Conservation (phyloP, 1,284 basidiomycete genomes). For the Marasmius tenuissimus region DNA sequence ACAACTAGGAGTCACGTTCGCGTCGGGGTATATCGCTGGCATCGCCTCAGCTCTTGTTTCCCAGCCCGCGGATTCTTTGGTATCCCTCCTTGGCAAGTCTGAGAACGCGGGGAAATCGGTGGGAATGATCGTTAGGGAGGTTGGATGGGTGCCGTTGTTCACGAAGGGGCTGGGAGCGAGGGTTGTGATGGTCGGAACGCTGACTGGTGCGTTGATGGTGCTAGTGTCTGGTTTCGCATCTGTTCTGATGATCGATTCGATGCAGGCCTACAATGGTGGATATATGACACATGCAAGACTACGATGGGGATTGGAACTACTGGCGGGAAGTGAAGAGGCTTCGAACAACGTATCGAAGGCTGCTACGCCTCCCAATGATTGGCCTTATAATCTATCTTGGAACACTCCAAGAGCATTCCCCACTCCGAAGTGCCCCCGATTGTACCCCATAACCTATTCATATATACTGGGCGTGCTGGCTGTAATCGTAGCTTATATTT, state of each 20-base stretch:
- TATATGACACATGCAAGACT: slow-evolving; percentile 79
- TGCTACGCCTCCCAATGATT: too few relatives aligned
- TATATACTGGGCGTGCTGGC: too few relatives aligned
- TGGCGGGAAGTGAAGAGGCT: slow-evolving; percentile 66
- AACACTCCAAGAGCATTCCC: too few relatives aligned
- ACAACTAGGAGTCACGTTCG: slow-evolving; percentile 78
- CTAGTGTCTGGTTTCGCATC: background rate
- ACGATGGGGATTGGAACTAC: slow-evolving; percentile 81
- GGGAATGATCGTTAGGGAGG: slow-evolving; percentile 64
- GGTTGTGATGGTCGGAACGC: slow-evolving; percentile 38
- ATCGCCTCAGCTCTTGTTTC: slow-evolving; percentile 80
- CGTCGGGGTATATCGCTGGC: slow-evolving; percentile 80
- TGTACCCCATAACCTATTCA: too few relatives aligned
- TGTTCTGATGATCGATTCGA: slow-evolving; percentile 62
- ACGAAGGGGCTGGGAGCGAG: slow-evolving; percentile 81
- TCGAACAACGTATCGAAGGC: too few relatives aligned
- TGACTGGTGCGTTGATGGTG: background rate
- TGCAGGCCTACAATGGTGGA: slow-evolving; percentile 90
- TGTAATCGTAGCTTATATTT: too few relatives aligned
- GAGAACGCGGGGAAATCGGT: slow-evolving; percentile 74
- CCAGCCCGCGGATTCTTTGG: slow-evolving; percentile 77
- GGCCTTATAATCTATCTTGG: too few relatives aligned
- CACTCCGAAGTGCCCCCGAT: too few relatives aligned
- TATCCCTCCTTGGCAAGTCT: slow-evolving; percentile 76
- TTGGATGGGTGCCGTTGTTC: slow-evolving; percentile 57